Percentiles rank a stretch among this genome's conserved stretches.
Conservation (phyloP, 306 rosid genomes). For the Ceratonia siliqua region DNA sequence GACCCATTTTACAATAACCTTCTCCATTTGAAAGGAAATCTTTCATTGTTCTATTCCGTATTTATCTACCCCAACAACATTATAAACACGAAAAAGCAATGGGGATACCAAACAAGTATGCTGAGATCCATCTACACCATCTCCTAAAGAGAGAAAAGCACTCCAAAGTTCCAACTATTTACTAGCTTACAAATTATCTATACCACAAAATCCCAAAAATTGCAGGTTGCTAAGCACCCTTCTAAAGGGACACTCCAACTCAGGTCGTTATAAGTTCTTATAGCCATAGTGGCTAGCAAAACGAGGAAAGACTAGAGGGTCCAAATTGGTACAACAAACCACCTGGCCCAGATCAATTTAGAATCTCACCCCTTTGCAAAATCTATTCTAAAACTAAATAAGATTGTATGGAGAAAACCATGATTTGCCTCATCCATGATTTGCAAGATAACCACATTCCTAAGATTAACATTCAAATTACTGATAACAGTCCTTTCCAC, state of each 20-base stretch:
- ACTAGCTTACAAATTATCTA: neutral
- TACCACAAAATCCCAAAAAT: neutral
- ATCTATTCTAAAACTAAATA: neutral
- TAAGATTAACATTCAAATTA: neutral
- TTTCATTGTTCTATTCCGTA: too few species aligned
- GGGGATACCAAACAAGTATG: neutral
- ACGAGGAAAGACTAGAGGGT: neutral
- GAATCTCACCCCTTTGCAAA: neutral
- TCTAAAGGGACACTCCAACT: neutral
- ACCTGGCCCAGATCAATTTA: neutral
- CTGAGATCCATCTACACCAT: neutral
- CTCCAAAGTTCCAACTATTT: neutral
- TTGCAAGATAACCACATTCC: neutral
- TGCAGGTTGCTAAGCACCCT: neutral
- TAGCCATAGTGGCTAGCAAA: too few species aligned
- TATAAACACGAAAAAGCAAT: too few species aligned
- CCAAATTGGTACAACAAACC: neutral
- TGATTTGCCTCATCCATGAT: neutral
- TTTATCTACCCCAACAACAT: neutral
- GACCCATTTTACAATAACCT: too few species aligned
- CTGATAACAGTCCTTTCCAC: neutral
- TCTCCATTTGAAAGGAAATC: too few species aligned
- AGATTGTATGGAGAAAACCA: neutral
- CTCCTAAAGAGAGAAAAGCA: neutral
- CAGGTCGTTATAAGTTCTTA: neutral